Conservation (phyloP, 371 early-diverging fungal genomes). For the Mortierella sp. region DNA sequence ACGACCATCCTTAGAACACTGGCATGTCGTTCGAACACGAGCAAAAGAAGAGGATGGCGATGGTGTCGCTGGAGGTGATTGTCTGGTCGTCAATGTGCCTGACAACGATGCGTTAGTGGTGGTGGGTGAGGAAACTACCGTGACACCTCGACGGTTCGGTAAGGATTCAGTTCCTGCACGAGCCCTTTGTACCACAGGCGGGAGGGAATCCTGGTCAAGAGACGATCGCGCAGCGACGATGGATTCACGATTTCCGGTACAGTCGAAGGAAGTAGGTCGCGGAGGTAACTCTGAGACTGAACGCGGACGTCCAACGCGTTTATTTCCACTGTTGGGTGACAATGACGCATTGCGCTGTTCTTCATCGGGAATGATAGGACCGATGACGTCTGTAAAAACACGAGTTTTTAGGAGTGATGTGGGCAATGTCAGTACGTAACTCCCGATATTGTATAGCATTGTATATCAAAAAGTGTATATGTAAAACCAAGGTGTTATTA, state of each 20-base stretch:
- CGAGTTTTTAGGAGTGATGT: no score
- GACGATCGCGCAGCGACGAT: conserved; percentile 5
- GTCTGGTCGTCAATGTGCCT: not conserved
- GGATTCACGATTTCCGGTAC: conserved; percentile 4
- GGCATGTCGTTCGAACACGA: conserved; percentile 55
- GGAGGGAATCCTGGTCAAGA: conserved; percentile 8
- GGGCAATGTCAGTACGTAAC: no score
- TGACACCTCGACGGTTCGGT: not conserved
- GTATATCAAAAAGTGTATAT: no score
- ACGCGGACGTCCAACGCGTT: conserved; percentile 20
- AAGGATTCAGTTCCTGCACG: conserved; percentile 16
- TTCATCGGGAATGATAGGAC: conserved; percentile 16
- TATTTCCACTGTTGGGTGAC: not conserved
- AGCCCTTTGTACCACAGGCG: not conserved
- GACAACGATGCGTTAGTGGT: not conserved
- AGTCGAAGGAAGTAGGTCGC: conserved; percentile 24
- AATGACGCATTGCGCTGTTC: conserved; percentile 8
- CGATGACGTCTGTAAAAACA: conserved; percentile 26
- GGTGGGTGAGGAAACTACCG: not conserved
- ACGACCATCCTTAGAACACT: conserved; percentile 58
- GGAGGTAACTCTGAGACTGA: conserved; percentile 34
- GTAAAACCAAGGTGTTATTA: conserved; percentile 3
- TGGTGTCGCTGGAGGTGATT: not conserved
- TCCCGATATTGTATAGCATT: no score
- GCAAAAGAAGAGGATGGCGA: not conserved